Conservation (phyloP, 73 alveolate species). For the Stentor coeruleus region DNA sequence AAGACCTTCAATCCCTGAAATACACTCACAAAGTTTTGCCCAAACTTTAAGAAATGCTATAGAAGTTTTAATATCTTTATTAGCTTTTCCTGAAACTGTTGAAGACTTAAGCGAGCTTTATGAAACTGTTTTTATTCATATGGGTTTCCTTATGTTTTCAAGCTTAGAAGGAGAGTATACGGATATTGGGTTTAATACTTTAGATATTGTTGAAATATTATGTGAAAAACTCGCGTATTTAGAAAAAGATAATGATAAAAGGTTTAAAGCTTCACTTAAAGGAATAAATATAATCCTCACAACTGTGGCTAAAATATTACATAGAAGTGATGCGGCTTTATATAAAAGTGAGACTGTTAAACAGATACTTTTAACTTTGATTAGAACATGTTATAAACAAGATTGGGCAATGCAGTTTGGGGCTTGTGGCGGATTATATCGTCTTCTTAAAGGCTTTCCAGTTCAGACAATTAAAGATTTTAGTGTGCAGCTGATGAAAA, state of each 20-base stretch:
- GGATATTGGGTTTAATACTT: not conserved
- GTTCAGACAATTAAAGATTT: not conserved
- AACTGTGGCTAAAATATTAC: not conserved
- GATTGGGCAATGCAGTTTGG: slow-evolving; percentile 18
- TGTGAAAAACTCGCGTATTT: slow-evolving; percentile 12
- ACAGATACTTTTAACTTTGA: not conserved
- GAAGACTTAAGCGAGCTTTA: slow-evolving; percentile 22
- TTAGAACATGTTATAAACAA: slow-evolving; percentile 1
- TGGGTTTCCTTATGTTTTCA: not conserved
- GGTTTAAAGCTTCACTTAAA: slow-evolving; percentile 6
- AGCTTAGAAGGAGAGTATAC: not conserved
- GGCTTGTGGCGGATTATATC: slow-evolving; percentile 25
- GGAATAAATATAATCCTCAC: slow-evolving; percentile 1
- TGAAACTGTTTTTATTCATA: slow-evolving; percentile 10
- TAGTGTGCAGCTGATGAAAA: not conserved
- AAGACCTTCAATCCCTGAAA: not conserved
- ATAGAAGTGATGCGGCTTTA: not conserved
- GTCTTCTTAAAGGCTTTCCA: not conserved
- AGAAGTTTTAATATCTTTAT: slow-evolving; percentile 10
- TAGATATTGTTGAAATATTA: slow-evolving; percentile 1
- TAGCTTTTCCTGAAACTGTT: not conserved
- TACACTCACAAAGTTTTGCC: not conserved
- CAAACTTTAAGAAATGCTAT: slow-evolving; percentile 1
- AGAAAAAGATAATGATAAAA: slow-evolving; percentile 1
- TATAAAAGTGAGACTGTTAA: slow-evolving; percentile 5